Evolutionary conservation across 208 protist species (phyloP).

Genomic region (Lotmaria passim): DNA sequence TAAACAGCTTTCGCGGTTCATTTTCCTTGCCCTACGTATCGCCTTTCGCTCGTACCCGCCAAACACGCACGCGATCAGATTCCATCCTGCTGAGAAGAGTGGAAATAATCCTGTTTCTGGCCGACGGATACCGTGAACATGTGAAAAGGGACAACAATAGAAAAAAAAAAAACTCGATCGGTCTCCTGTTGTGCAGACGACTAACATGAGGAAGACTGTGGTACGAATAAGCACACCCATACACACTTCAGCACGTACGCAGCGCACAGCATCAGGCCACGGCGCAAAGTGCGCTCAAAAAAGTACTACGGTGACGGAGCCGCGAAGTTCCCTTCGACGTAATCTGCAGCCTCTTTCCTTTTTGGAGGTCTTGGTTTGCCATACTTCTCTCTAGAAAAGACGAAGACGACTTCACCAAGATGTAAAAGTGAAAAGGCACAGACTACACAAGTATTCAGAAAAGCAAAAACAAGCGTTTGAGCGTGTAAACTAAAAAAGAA

Average conservation of each 20-base stretch:
- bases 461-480: conserved; percentile 1
- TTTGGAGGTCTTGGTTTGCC: too few relatives aligned
- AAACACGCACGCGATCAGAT: background rate
- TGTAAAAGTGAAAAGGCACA: background rate
- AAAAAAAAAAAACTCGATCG: conserved; percentile 12
- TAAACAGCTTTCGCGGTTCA: background rate
- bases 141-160: background rate
- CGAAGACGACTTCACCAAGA: background rate
- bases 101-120: background rate
- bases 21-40: background rate
- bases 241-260: background rate
- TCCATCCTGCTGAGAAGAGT: background rate
- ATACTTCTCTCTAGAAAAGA: background rate
- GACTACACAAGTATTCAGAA: conserved; percentile 5
- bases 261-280: background rate
- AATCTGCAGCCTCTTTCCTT: background rate
- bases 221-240: background rate
- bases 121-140: background rate
- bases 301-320: conserved; percentile 28
- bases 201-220: too few relatives aligned
- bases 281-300: conserved; percentile 6
- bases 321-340: background rate
- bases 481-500: background rate
- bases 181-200: background rate
- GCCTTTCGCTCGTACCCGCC: background rate